Conservation (phyloP, 305 asterid genomes). For the Fraxinus albicans region DNA sequence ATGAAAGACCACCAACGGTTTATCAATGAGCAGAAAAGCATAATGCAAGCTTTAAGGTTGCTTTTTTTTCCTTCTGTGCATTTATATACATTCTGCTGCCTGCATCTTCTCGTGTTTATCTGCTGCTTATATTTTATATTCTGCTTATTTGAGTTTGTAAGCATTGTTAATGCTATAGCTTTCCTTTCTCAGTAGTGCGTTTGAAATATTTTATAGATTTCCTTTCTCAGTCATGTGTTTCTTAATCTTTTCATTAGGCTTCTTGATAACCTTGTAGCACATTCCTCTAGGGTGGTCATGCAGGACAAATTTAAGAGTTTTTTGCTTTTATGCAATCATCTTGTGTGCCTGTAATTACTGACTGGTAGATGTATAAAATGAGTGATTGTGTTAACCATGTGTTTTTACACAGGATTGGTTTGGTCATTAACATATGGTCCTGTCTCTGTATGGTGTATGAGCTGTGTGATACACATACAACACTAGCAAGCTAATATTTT, state of each 20-base stretch:
- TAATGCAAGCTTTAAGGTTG: slow-evolving; percentile 93
- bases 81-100: not conserved
- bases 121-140: not conserved
- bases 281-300: not conserved
- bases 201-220: not conserved
- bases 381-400: slow-evolving; percentile 4
- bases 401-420: not conserved
- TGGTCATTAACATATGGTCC: slow-evolving; percentile 8
- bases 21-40: slow-evolving; percentile 81
- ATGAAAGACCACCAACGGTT: slow-evolving; percentile 67
- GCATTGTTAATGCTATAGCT: not conserved
- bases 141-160: not conserved
- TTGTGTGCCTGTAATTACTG: not conserved
- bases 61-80: slow-evolving; percentile 25
- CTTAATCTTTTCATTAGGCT: not conserved
- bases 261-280: not conserved
- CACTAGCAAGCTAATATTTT: not conserved
- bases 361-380: not conserved
- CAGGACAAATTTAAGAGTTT: not conserved
- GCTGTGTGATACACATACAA: not conserved
- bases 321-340: not conserved
- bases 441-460: not conserved
- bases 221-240: not conserved
- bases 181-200: not conserved
- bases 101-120: not conserved